A percentile compares a stretch with the other conserved stretches of the same genome.
Evolutionary conservation across 106 monocot genomes (phyloP).

Genomic region (Allium cepa): DNA sequence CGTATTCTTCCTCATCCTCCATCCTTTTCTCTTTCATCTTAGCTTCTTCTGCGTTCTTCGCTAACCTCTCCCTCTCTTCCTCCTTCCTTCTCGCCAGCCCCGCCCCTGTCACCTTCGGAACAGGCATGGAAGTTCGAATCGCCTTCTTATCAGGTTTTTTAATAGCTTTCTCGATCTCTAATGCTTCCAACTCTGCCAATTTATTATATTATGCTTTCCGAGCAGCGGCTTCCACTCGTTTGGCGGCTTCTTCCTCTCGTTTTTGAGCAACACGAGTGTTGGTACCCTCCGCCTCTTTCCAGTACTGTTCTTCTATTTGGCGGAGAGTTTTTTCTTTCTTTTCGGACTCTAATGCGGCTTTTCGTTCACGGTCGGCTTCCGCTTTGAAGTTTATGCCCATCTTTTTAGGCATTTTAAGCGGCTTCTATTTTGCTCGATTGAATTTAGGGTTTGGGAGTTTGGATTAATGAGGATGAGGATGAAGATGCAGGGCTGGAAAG

Average conservation of each 20-base stretch:
- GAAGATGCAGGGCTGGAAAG: too few species aligned
- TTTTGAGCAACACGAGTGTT: conserved; percentile 53
- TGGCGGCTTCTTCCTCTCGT: conserved; percentile 68
- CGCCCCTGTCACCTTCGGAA: too few species aligned
- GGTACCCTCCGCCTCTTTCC: conserved; percentile 61
- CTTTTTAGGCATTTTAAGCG: conserved; percentile 80
- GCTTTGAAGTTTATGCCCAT: conserved; percentile 86
- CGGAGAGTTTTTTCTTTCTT: conserved; percentile 30
- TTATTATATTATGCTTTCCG: conserved; percentile 74
- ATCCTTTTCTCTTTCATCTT: conserved; percentile 68
- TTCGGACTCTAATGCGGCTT: conserved; percentile 42
- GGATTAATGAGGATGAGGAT: too few species aligned
- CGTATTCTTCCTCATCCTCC: conserved; percentile 91
- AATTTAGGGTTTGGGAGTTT: too few species aligned
- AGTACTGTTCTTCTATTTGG: conserved; percentile 50
- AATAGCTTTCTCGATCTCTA: too few species aligned
- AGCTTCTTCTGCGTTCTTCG: conserved; percentile 45
- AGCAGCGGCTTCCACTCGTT: conserved; percentile 63
- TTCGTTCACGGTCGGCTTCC: conserved; percentile 64
- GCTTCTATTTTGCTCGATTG: not conserved
- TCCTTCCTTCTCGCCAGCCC: conserved; percentile 47
- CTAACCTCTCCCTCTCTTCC: conserved; percentile 61
- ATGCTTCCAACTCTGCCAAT: too few species aligned
- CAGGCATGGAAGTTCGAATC: too few species aligned
- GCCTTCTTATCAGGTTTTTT: too few species aligned